Evolutionary conservation across 2,329 filamentous ascomycete species (phyloP).

Genomic region (Fusarium sp.): DNA sequence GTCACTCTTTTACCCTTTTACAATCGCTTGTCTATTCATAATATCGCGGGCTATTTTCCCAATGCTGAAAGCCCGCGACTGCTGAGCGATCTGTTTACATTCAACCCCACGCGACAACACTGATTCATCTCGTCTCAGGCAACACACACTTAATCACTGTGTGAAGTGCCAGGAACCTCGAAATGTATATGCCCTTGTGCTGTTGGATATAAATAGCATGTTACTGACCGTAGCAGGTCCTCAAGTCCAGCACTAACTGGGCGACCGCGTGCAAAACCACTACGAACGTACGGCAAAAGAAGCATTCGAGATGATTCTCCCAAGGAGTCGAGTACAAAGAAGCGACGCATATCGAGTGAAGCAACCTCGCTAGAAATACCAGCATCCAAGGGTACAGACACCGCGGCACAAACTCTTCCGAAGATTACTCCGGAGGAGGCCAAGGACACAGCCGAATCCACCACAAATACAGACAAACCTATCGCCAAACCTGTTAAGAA

Average conservation of each 20-base stretch:
- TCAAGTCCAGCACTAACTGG: constrained; percentile 45
- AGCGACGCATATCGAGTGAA: constrained; percentile 26
- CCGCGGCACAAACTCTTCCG: background rate
- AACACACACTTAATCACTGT: constrained; percentile 19
- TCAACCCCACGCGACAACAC: background rate
- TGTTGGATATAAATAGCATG: fast-evolving
- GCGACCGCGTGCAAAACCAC: constrained; percentile 51
- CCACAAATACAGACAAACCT: background rate
- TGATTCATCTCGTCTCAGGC: background rate
- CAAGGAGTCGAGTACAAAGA: constrained; percentile 43
- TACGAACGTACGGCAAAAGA: constrained; percentile 58
- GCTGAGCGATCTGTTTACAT: fast-evolving
- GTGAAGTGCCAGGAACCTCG: background rate
- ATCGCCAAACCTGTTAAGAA: constrained; percentile 37
- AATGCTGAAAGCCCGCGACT: fast-evolving
- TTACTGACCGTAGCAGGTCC: constrained; percentile 47
- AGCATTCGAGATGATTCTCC: constrained; percentile 46
- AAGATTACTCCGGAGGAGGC: background rate
- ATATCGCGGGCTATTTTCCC: fast-evolving
- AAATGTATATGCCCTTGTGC: background rate
- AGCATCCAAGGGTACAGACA: background rate
- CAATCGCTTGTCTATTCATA: too few species aligned
- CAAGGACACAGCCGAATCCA: background rate
- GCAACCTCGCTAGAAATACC: background rate
- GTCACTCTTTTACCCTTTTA: background rate